These are phyloP conservation scores for Rickenella mellea DNA, from an alignment of 768 basidiomycete species.

Conservation along the genomic window DNA sequence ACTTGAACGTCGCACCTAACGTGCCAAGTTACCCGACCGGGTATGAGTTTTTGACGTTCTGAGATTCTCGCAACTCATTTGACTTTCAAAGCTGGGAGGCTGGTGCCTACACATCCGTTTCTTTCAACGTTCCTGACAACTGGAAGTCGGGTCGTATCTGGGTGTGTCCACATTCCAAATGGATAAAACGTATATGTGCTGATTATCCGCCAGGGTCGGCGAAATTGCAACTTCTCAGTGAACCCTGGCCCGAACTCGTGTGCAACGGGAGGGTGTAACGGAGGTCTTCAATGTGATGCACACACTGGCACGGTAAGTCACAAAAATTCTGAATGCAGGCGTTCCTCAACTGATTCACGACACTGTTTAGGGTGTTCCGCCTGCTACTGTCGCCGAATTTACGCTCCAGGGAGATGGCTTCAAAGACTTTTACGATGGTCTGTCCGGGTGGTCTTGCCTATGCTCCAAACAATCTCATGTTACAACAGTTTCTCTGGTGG, in stretches of 20 bases:
- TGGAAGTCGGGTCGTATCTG: slow-evolving; percentile 31
- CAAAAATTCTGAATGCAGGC: not conserved
- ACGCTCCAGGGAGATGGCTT: slow-evolving; percentile 17
- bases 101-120: slow-evolving; percentile 15
- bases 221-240: slow-evolving; percentile 27
- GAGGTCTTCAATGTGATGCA: slow-evolving; percentile 27
- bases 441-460: not conserved
- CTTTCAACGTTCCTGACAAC: slow-evolving; percentile 26
- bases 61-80: not conserved
- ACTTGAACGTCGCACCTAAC: slow-evolving; percentile 20
- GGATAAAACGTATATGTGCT: not conserved
- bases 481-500: slow-evolving; percentile 19
- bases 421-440: slow-evolving; percentile 25
- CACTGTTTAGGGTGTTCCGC: slow-evolving; percentile 20
- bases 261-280: slow-evolving; percentile 29
- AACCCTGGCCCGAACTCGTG: slow-evolving; percentile 25
- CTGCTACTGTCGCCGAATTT: slow-evolving; percentile 27
- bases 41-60: slow-evolving; percentile 8
- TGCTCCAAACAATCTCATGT: not conserved
- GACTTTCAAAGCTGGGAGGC: slow-evolving; percentile 18
- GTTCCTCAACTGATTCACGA: not conserved
- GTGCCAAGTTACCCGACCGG: slow-evolving; percentile 21
- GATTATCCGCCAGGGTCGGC: slow-evolving; percentile 23
- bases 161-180: slow-evolving; percentile 9
- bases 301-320: slow-evolving; percentile 24